Percentiles rank a stretch among this genome's conserved stretches.
Evolutionary conservation across 1,284 basidiomycete genomes (phyloP).

Genomic region (Agaricales sp.): DNA sequence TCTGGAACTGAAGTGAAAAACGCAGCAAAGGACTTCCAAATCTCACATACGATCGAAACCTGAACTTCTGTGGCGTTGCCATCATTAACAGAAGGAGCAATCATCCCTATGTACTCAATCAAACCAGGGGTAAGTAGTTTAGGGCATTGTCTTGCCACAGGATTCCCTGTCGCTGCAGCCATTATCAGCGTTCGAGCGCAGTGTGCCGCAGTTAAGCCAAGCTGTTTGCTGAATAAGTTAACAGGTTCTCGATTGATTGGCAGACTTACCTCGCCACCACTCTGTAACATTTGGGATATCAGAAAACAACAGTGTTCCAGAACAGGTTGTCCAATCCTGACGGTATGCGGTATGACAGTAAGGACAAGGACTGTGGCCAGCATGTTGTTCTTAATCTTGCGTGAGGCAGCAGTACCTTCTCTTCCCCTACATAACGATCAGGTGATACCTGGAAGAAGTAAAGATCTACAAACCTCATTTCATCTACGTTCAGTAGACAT

Average conservation of each 20-base stretch:
- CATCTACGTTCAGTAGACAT: slow-evolving; percentile 81
- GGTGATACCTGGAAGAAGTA: slow-evolving; percentile 6
- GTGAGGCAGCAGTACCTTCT: slow-evolving; percentile 63
- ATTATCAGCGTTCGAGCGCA: slow-evolving; percentile 77
- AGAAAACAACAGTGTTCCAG: slow-evolving; percentile 82
- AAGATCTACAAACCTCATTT: slow-evolving; percentile 63
- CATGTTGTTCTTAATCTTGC: slow-evolving; percentile 89
- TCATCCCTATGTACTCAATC: slow-evolving; percentile 67
- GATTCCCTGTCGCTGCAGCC: slow-evolving; percentile 50
- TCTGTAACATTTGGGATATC: slow-evolving; percentile 68
- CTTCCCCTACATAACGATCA: slow-evolving; percentile 46
- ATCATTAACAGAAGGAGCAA: slow-evolving; percentile 49
- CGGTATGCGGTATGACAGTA: slow-evolving; percentile 63
- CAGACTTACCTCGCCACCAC: slow-evolving; percentile 52
- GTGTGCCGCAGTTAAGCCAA: slow-evolving; percentile 80
- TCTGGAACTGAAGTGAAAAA: slow-evolving; percentile 53
- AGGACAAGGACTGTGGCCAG: slow-evolving; percentile 80
- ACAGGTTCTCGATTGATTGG: neutral
- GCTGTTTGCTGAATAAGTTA: slow-evolving; percentile 26
- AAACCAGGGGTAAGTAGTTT: slow-evolving; percentile 71
- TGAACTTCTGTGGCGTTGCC: slow-evolving; percentile 43
- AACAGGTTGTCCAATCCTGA: slow-evolving; percentile 65
- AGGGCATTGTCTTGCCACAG: slow-evolving; percentile 64
- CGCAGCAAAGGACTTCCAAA: slow-evolving; percentile 70
- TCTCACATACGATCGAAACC: slow-evolving; percentile 60